Conservation (phyloP, 345 rosid genomes). For the Leavenworthia alabamica region DNA sequence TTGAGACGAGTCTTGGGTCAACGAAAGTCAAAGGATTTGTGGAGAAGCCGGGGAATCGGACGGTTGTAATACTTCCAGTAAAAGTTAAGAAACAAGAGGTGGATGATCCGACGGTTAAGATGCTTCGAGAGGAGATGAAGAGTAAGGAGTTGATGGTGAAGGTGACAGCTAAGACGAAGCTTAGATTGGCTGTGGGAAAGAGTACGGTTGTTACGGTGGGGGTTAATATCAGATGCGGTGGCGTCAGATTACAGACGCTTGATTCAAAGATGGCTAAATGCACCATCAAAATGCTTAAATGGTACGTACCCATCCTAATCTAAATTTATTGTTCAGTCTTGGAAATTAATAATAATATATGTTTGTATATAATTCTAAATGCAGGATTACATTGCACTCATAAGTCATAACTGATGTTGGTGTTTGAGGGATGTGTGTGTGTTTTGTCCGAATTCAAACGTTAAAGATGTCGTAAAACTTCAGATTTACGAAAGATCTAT, state of each 20-base stretch:
- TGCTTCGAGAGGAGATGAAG: conserved; percentile 32
- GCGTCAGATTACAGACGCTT: conserved; percentile 37
- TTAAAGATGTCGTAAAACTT: not conserved
- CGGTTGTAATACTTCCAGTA: conserved; percentile 45
- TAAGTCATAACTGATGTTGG: conserved; percentile 1
- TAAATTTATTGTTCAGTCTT: not conserved
- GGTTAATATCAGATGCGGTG: conserved; percentile 44
- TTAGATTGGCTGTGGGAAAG: conserved; percentile 42
- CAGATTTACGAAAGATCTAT: not conserved
- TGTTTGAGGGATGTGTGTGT: conserved; percentile 4
- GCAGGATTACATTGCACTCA: conserved; percentile 26
- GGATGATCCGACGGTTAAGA: conserved; percentile 35
- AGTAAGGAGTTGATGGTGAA: conserved; percentile 44
- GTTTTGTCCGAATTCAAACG: not conserved
- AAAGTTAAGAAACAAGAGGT: conserved; percentile 37
- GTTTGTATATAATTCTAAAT: not conserved
- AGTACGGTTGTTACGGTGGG: conserved; percentile 42
- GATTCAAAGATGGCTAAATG: conserved; percentile 55
- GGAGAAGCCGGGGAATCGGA: conserved; percentile 40
- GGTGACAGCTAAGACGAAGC: conserved; percentile 45
- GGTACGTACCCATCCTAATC: conserved; percentile 35
- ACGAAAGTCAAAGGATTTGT: conserved; percentile 39
- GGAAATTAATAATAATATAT: not conserved
- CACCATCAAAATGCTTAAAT: conserved; percentile 43
- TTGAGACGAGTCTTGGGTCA: conserved; percentile 41